Evolutionary conservation across 805 yeast genomes (phyloP).

Genomic region (Ogataea paradorogensis): DNA sequence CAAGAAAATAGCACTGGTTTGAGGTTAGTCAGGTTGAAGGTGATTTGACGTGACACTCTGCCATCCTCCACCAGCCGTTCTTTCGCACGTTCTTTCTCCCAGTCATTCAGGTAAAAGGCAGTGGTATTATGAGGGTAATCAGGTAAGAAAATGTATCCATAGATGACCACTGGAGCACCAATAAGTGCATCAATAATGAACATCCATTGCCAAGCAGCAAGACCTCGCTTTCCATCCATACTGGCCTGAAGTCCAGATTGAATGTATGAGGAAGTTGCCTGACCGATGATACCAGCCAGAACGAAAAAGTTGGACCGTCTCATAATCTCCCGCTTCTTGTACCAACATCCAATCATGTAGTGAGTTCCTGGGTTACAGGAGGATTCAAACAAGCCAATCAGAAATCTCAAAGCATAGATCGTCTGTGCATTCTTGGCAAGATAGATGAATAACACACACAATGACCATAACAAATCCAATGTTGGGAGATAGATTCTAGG

Average conservation of each 20-base stretch:
- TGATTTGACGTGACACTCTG: conserved; percentile 31
- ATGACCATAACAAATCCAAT: conserved; percentile 55
- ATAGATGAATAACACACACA: conserved; percentile 26
- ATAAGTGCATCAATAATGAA: conserved; percentile 64
- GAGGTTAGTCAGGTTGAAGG: conserved; percentile 38
- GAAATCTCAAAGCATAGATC: conserved; percentile 55
- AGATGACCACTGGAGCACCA: conserved; percentile 55
- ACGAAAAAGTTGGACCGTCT: conserved; percentile 61
- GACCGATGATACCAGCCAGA: conserved; percentile 60
- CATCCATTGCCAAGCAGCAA: conserved; percentile 72
- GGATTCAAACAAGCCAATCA: conserved; percentile 56
- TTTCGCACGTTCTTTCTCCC: conserved; percentile 24
- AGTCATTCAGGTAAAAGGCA: conserved; percentile 19
- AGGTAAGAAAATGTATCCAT: conserved; percentile 58
- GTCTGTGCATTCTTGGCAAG: conserved; percentile 41
- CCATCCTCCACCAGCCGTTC: conserved; percentile 33
- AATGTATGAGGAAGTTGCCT: conserved; percentile 58
- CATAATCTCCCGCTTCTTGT: conserved; percentile 52
- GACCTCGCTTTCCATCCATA: conserved; percentile 50
- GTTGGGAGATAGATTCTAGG: conserved; percentile 48
- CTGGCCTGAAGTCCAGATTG: conserved; percentile 51
- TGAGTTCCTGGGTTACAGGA: conserved; percentile 36
- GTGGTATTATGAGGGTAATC: conserved; percentile 39
- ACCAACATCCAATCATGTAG: conserved; percentile 47
- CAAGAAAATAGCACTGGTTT: conserved; percentile 43